phyloP scores from a whole-genome alignment of 2,329 filamentous ascomycete species.

The Arthrobotrys megalospora region DNA sequence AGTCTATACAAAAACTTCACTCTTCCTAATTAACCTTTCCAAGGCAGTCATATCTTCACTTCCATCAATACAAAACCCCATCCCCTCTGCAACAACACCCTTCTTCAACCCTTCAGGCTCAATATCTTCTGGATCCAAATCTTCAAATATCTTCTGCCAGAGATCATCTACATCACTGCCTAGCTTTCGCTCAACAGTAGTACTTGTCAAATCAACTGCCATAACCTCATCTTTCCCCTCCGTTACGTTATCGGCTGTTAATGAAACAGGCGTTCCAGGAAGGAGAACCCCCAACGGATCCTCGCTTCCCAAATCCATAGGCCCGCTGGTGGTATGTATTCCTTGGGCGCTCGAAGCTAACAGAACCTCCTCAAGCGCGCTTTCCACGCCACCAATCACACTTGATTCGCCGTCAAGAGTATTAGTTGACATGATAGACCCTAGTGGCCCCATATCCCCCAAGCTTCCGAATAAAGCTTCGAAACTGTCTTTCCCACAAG shows the following conservation, averaged over 20 bases:
- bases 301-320: neutral
- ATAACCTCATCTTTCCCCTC: constrained; percentile 29
- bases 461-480: constrained; percentile 52
- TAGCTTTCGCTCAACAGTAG: constrained; percentile 15
- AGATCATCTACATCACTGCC: constrained; percentile 44
- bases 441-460: constrained; percentile 23
- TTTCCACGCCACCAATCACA: neutral
- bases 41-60: constrained; percentile 33
- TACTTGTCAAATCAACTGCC: neutral
- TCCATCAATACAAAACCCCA: constrained; percentile 27
- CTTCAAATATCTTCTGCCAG: constrained; percentile 58
- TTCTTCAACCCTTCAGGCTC: constrained; percentile 39
- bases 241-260: neutral
- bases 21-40: constrained; percentile 41
- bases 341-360: constrained; percentile 22
- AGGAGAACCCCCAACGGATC: constrained; percentile 26
- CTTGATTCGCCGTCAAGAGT: neutral
- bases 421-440: neutral
- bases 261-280: constrained; percentile 27
- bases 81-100: neutral
- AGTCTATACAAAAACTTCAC: constrained; percentile 42
- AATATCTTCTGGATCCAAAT: constrained; percentile 51
- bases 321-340: neutral
- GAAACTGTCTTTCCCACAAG: constrained; percentile 49
- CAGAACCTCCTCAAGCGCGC: constrained; percentile 8